A percentile compares a stretch with the other conserved stretches of the same genome.
These are phyloP conservation scores for Globisporangium echinulatum DNA, from an alignment of 352 stramenopile genomes.

Conservation along the genomic window DNA sequence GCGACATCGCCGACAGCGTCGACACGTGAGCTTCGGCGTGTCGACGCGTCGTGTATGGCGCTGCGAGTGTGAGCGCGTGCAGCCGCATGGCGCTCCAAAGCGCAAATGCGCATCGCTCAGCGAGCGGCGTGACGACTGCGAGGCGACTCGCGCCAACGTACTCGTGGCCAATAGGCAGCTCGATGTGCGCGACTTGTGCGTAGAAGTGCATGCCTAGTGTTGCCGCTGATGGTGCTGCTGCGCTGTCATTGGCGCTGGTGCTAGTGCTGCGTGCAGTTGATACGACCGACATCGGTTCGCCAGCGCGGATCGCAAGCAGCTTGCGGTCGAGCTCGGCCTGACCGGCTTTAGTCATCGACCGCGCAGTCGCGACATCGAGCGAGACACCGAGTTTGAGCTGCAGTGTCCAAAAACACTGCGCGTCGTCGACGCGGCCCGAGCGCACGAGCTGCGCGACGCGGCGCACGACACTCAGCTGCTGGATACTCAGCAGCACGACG, in stretches of 20 bases:
- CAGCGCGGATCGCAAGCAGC: conserved; percentile 2
- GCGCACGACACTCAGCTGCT: conserved; percentile 14
- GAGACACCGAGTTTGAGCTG: conserved; percentile 26
- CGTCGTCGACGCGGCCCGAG: conserved; percentile 14
- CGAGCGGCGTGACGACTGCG: conserved; percentile 36
- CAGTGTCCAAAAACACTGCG: conserved; percentile 34
- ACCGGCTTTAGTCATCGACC: conserved; percentile 1
- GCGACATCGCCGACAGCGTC: conserved; percentile 11
- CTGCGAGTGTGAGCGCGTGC: conserved; percentile 21
- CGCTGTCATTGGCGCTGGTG: neutral
- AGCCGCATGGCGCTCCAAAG: conserved; percentile 34
- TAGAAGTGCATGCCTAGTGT: conserved; percentile 12
- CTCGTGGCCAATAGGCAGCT: conserved; percentile 43
- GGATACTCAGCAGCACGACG: conserved; percentile 21
- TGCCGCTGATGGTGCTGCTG: neutral
- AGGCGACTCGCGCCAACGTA: conserved; percentile 31
- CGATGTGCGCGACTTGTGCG: conserved; percentile 28
- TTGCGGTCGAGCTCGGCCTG: conserved; percentile 4
- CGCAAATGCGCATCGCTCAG: conserved; percentile 39
- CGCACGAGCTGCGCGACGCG: conserved; percentile 15
- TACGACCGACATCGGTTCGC: neutral
- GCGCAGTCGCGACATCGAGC: neutral
- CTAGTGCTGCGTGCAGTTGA: neutral
- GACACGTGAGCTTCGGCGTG: neutral
- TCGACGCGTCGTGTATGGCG: conserved; percentile 13